Conservation (phyloP, 2,329 filamentous ascomycete genomes). For the Pleomassaria siparia region DNA sequence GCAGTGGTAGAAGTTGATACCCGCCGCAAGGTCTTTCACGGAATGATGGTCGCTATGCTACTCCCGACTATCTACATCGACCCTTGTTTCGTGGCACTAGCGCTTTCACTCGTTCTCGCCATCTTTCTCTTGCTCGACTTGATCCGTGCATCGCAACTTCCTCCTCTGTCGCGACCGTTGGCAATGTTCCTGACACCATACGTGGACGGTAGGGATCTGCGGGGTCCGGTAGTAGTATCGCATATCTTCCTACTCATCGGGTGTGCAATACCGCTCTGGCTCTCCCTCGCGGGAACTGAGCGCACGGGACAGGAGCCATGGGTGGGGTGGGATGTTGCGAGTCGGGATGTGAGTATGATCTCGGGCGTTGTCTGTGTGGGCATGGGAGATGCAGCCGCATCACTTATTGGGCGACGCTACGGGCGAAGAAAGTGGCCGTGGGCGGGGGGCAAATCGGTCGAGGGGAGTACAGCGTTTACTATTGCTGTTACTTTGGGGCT, state of each 20-base stretch:
- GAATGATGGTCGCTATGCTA: conserved; percentile 97
- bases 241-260: conserved; percentile 96
- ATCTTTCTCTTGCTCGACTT: conserved; percentile 88
- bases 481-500: conserved; percentile 76
- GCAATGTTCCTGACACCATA: conserved; percentile 89
- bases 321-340: conserved; percentile 70
- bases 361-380: conserved; percentile 92
- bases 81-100: conserved; percentile 77
- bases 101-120: conserved; percentile 75
- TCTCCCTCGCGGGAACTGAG: conserved; percentile 71
- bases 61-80: conserved; percentile 85
- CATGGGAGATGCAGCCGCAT: conserved; percentile 91
- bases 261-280: conserved; percentile 92
- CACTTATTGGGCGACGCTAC: conserved; percentile 82
- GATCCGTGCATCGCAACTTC: conserved; percentile 85
- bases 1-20: conserved; percentile 89
- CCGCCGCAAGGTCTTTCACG: conserved; percentile 93
- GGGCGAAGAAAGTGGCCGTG: conserved; percentile 92
- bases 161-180: conserved; percentile 82
- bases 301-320: conserved; percentile 60
- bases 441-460: conserved; percentile 93
- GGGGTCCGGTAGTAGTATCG: conserved; percentile 90
- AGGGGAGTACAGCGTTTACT: conserved; percentile 81
- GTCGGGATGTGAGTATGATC: conserved; percentile 83
- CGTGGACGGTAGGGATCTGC: conserved; percentile 88